Conservation (phyloP, 1,284 basidiomycete genomes). For the Melampsora americana region DNA sequence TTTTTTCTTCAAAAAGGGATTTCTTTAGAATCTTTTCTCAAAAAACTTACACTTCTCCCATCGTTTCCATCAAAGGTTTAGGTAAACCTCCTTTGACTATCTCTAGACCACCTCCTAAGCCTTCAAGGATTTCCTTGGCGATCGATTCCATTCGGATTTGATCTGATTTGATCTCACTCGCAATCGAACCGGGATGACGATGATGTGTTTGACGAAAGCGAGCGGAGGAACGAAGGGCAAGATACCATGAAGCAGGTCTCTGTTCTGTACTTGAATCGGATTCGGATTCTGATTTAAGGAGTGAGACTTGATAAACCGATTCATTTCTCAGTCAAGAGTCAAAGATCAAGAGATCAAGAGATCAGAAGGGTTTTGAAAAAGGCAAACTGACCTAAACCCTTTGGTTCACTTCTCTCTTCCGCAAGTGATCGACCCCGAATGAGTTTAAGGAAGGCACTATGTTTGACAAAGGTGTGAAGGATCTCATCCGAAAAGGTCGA, state of each 20-base stretch:
- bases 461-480: conserved; percentile 83
- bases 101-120: conserved; percentile 10
- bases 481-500: conserved; percentile 58
- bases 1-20: no score
- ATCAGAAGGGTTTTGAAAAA: neutral
- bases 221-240: neutral
- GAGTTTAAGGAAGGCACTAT: conserved; percentile 75
- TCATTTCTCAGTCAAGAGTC: neutral
- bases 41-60: conserved; percentile 72
- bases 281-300: neutral
- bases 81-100: conserved; percentile 27
- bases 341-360: no score
- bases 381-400: neutral
- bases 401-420: neutral
- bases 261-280: conserved; percentile 12
- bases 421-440: conserved; percentile 56
- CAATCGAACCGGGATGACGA: conserved; percentile 21
- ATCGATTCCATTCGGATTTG: neutral
- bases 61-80: conserved; percentile 60
- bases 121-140: neutral
- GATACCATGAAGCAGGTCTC: conserved; percentile 33
- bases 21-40: no score
- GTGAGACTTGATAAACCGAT: neutral
- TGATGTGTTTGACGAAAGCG: conserved; percentile 29
- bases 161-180: neutral